Evolutionary conservation across 176 grass and related monocot species (phyloP).

Genomic region (Olyra latifolia): DNA sequence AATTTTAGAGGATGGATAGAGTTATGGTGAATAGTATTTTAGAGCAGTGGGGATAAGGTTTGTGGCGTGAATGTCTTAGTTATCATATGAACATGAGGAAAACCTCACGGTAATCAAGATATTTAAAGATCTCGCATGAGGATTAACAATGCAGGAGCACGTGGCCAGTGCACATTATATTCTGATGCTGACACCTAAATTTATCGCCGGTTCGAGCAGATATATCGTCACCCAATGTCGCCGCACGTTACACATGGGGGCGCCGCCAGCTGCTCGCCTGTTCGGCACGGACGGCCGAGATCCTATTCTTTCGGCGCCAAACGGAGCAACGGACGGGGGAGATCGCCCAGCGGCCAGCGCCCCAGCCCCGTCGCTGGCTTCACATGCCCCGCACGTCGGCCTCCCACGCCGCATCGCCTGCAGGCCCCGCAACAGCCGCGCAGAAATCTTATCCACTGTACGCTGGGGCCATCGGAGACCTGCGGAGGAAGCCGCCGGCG

Average conservation of each 20-base stretch:
- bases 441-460: background rate
- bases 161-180: background rate
- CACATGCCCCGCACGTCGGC: conserved; percentile 20
- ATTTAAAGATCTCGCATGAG: background rate
- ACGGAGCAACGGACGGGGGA: background rate
- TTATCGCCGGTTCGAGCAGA: conserved; percentile 18
- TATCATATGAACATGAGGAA: background rate
- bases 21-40: too few relatives aligned
- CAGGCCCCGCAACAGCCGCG: background rate
- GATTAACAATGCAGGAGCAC: background rate
- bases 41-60: too few relatives aligned
- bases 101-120: background rate
- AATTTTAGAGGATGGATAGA: too few relatives aligned
- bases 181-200: background rate
- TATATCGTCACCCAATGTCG: background rate
- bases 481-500: background rate
- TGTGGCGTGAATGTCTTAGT: too few relatives aligned
- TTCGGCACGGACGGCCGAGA: background rate
- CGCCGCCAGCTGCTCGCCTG: too few relatives aligned
- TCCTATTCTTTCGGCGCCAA: background rate
- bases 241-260: background rate
- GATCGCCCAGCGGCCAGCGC: background rate
- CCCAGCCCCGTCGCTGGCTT: background rate
- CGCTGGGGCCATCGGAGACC: background rate
- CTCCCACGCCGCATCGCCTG: background rate